Base-by-base conservation (phyloP, 768 basidiomycete genomes). In the Guyanaporus albipodus region DNA sequence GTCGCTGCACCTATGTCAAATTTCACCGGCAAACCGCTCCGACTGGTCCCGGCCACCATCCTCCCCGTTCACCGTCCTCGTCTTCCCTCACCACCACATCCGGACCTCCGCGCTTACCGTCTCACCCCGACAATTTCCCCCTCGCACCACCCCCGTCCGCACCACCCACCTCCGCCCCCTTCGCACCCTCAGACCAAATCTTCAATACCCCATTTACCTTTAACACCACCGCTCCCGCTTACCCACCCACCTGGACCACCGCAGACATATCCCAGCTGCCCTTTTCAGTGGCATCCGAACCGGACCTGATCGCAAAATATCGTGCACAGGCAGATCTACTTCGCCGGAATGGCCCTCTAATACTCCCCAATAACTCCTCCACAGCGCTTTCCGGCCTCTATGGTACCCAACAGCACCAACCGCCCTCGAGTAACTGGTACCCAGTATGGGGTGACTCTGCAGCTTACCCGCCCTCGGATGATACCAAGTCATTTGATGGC, bases 21-120 rank as follows among this genome's bases (percentile, higher is more conserved):
- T 88, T 86, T 58, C 85, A 87, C 59, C 80, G 86, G 12, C 87
- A 88, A 59, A 89, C 87, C 0, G 86, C 85, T 0, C 87, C 86
- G 23, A 74, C 77, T 2, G 86, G 86, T 4, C 87, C 86, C 9
- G 86, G 86, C 9, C 87, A 89, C 55, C 56, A 62, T 6, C 64
- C 70, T 11, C 67, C 68, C 12, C 70, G 62, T 4, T 66, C 71
- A 4, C 56, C 58, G 3, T 56, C 61, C 35, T 70, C 71, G 1
- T 57, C 63, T 32, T 61, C 53, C 28, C 59, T 54, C 49, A 49
- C 22, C 10, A 45, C 53, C 21, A 49, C 48, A 8, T 15, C 53
- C 1, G 38, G 18, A 41, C 34, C 46, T 23, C 42, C 59, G 10
- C 57, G 67, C 17, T 44, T 71, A 11, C 64, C 70, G 15, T 47